Evolutionary conservation across 176 grass and related monocot species (phyloP).

Genomic region (Luzula sylvatica): DNA sequence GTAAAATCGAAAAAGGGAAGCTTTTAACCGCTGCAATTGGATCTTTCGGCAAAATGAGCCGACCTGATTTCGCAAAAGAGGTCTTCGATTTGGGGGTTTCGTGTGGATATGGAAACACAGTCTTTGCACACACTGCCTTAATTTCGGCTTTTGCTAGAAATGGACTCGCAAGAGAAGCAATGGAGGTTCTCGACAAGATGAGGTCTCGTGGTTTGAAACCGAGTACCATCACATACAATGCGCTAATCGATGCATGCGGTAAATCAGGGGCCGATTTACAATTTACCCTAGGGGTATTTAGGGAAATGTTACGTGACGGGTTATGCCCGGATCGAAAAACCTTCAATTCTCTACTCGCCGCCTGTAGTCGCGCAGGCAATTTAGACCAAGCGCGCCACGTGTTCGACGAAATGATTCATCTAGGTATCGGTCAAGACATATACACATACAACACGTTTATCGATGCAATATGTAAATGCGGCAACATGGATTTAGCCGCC

Average conservation of each 20-base stretch:
- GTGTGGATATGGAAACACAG: constrained; percentile 64
- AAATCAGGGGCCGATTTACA: constrained; percentile 76
- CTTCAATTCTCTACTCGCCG: constrained; percentile 92
- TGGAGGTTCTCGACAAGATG: constrained; percentile 62
- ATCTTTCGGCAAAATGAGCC: constrained; percentile 58
- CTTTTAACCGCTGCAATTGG: constrained; percentile 68
- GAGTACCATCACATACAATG: constrained; percentile 81
- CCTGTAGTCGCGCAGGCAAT: constrained; percentile 73
- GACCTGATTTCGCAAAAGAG: constrained; percentile 63
- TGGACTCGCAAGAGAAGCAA: constrained; percentile 60
- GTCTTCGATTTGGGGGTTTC: constrained; percentile 51
- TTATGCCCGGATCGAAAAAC: constrained; percentile 86
- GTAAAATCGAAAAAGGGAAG: constrained; percentile 48
- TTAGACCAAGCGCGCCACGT: constrained; percentile 62
- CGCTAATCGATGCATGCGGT: constrained; percentile 81
- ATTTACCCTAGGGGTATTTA: constrained; percentile 68
- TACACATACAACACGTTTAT: constrained; percentile 99
- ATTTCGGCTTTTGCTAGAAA: constrained; percentile 91
- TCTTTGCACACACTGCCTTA: constrained; percentile 68
- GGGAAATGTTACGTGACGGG: constrained; percentile 74
- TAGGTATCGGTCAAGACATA: constrained; percentile 81
- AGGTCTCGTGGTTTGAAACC: constrained; percentile 53
- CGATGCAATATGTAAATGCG: constrained; percentile 95
- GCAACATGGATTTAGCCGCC: constrained; percentile 80
- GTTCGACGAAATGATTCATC: constrained; percentile 96